Conservation (phyloP, 257 asterid genomes). For the Solanum tarijense region DNA sequence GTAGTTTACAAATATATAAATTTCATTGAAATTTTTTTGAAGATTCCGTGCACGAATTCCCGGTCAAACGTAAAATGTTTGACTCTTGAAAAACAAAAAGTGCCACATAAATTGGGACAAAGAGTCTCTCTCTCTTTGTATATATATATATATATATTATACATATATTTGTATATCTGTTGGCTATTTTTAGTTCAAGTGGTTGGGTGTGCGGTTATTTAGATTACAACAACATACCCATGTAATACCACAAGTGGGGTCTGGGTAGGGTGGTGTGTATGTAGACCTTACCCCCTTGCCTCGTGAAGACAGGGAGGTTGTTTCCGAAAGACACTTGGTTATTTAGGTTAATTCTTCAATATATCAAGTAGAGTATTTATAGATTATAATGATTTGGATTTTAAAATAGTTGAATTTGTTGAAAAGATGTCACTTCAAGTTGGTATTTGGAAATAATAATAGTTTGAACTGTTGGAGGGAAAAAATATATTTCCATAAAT, state of each 20-base stretch:
- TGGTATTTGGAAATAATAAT: neutral
- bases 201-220: neutral
- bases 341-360: neutral
- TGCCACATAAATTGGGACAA: too few relatives aligned
- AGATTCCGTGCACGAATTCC: too few relatives aligned
- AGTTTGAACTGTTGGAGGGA: neutral
- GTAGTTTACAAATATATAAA: too few relatives aligned
- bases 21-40: too few relatives aligned
- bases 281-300: neutral
- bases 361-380: neutral
- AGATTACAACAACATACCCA: neutral
- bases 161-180: neutral
- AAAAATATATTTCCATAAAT: neutral
- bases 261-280: neutral
- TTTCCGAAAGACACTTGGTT: neutral
- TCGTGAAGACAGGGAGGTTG: neutral
- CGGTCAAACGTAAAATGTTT: too few relatives aligned
- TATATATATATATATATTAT: neutral
- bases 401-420: neutral
- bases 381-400: neutral
- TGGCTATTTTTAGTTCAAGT: neutral
- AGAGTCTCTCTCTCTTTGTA: too few relatives aligned
- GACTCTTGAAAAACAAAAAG: too few relatives aligned
- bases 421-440: neutral
- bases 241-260: neutral